These are phyloP conservation scores for Plasmodium gonderi DNA, from an alignment of 169 alveolate species.

Conservation along the genomic window DNA sequence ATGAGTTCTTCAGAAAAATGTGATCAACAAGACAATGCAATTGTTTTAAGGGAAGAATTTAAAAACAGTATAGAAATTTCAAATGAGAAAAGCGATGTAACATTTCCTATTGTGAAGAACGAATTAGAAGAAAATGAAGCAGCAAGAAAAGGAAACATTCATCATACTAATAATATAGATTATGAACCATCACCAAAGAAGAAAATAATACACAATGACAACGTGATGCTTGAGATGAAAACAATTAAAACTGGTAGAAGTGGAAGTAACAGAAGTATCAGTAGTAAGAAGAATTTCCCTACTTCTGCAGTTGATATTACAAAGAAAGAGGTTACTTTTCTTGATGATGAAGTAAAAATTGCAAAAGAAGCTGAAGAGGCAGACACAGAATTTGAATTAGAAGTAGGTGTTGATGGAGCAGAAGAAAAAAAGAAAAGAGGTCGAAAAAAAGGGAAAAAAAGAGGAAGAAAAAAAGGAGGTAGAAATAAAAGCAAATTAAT, in stretches of 20 bases:
- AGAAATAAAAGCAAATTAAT: slow-evolving; percentile 15
- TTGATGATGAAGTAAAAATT: neutral
- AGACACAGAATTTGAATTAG: slow-evolving; percentile 6
- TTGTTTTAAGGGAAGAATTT: neutral
- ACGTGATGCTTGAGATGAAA: neutral
- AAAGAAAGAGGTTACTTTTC: neutral
- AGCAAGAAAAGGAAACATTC: neutral
- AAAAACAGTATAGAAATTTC: neutral
- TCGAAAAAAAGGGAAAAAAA: slow-evolving; percentile 36
- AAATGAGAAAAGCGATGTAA: neutral
- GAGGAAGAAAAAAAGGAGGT: slow-evolving; percentile 60
- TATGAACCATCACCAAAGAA: too few relatives aligned
- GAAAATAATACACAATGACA: neutral
- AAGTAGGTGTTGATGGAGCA: slow-evolving; percentile 3
- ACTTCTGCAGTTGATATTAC: neutral
- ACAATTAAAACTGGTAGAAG: neutral
- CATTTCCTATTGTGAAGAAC: neutral
- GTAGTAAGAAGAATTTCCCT: neutral
- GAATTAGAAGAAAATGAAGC: neutral
- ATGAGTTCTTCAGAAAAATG: neutral
- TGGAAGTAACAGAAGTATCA: neutral
- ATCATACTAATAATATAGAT: too few relatives aligned
- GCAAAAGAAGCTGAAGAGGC: neutral
- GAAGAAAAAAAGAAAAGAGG: slow-evolving; percentile 15
- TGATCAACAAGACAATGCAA: neutral